Evolutionary conservation across 176 grass and related monocot genomes (phyloP).

Genomic region (Oryza australiensis): DNA sequence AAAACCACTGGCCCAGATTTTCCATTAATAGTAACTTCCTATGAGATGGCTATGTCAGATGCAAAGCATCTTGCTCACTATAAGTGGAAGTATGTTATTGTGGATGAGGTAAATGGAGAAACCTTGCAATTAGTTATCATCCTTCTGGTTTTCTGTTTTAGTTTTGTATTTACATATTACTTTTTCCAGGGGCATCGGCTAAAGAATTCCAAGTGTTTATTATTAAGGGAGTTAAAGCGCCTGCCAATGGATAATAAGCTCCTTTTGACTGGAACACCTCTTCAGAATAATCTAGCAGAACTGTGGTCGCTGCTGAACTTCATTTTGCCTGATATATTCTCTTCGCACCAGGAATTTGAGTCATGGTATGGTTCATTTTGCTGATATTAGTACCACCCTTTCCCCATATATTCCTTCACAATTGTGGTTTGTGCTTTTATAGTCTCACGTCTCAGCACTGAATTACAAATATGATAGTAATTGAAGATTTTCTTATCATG

Average conservation of each 20-base stretch:
- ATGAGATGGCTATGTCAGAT: constrained; percentile 76
- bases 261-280: constrained; percentile 92
- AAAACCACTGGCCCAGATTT: constrained; percentile 63
- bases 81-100: constrained; percentile 93
- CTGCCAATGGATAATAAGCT: constrained; percentile 94
- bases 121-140: constrained; percentile 6
- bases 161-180: constrained; percentile 15
- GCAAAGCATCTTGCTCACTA: constrained; percentile 69
- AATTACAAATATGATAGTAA: not conserved
- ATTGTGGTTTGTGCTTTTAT: not conserved
- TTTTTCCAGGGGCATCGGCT: constrained; percentile 77
- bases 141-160: not conserved
- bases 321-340: constrained; percentile 97
- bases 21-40: constrained; percentile 87
- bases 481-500: not conserved
- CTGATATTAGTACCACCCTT: not conserved
- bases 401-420: constrained; percentile 4
- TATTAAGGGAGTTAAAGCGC: constrained; percentile 76
- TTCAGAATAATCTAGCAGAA: constrained; percentile 98
- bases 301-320: constrained; percentile 98
- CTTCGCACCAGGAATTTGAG: constrained; percentile 91
- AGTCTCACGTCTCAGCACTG: not conserved
- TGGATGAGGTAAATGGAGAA: constrained; percentile 74
- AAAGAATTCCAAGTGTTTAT: constrained; percentile 86
- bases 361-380: constrained; percentile 67